These are phyloP conservation scores for Fusarium albosuccineum DNA, from an alignment of 2,329 filamentous ascomycete species.

Conservation along the genomic window DNA sequence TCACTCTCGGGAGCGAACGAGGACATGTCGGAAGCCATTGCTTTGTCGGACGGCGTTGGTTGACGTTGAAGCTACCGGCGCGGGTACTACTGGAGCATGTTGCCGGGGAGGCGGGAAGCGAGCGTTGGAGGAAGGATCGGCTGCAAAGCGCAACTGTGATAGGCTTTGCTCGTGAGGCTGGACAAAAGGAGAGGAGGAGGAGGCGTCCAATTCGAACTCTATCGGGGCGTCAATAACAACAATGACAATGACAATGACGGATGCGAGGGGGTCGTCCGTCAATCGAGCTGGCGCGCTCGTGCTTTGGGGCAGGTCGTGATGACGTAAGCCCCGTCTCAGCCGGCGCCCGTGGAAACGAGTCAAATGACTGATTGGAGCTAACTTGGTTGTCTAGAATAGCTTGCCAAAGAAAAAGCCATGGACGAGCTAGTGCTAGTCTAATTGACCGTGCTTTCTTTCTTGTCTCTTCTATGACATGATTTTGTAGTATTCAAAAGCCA, in stretches of 20 bases:
- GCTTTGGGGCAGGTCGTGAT: slow-evolving; percentile 39
- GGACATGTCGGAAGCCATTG: slow-evolving; percentile 38
- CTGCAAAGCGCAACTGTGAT: slow-evolving; percentile 9
- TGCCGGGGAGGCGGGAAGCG: slow-evolving; percentile 21
- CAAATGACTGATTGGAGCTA: neutral
- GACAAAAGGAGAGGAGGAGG: slow-evolving; percentile 14
- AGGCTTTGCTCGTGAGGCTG: neutral
- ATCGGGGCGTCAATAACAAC: slow-evolving; percentile 40
- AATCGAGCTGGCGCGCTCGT: slow-evolving; percentile 23
- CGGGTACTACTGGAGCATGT: slow-evolving; percentile 38
- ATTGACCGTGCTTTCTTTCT: too few relatives aligned
- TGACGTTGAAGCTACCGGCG: slow-evolving; percentile 11
- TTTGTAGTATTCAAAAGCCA: too few relatives aligned
- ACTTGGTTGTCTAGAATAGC: too few relatives aligned
- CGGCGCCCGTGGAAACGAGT: neutral
- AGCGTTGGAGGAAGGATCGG: slow-evolving; percentile 27
- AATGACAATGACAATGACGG: neutral
- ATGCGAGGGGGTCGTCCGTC: slow-evolving; percentile 29
- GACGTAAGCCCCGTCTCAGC: slow-evolving; percentile 37
- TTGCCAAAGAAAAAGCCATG: too few relatives aligned
- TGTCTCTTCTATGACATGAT: too few relatives aligned
- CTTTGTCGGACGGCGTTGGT: slow-evolving; percentile 3
- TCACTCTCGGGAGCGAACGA: slow-evolving; percentile 28
- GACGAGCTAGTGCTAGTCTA: too few relatives aligned
- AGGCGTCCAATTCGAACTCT: slow-evolving; percentile 29